A percentile compares a stretch with the other conserved stretches of the same genome.
Conservation (phyloP, 2,329 filamentous ascomycete genomes). For the Myrmaecium sp. region DNA sequence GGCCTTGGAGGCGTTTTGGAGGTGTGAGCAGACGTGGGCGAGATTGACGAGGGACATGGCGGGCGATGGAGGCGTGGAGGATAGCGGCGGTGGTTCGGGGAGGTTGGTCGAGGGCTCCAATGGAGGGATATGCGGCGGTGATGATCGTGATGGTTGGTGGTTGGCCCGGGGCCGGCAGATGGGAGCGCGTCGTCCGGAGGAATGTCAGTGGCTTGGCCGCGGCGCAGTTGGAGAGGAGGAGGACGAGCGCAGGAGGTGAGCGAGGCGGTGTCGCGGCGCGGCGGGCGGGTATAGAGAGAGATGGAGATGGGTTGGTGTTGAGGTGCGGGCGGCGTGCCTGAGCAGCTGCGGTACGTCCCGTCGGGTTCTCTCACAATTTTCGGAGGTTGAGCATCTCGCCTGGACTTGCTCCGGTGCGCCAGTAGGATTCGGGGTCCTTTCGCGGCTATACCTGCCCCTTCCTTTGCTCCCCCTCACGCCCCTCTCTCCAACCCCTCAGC, state of each 20-base stretch:
- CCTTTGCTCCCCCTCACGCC: too few species aligned
- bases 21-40: slow-evolving; percentile 69
- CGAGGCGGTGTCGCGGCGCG: too few species aligned
- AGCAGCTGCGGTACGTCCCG: too few species aligned
- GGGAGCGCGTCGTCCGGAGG: slow-evolving; percentile 4
- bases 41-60: slow-evolving; percentile 59
- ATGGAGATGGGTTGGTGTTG: neutral
- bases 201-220: slow-evolving; percentile 10
- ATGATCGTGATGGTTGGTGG: slow-evolving; percentile 4
- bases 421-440: too few species aligned
- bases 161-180: slow-evolving; percentile 6
- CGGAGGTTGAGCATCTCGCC: too few species aligned
- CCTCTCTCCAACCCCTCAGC: too few species aligned
- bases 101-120: neutral
- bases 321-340: slow-evolving; percentile 1
- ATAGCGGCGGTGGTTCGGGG: slow-evolving; percentile 1
- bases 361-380: too few species aligned
- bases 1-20: slow-evolving; percentile 78
- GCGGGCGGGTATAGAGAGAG: too few species aligned
- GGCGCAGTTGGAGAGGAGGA: slow-evolving; percentile 1
- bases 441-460: too few species aligned
- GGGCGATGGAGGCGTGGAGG: slow-evolving; percentile 6
- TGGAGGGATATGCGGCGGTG: slow-evolving; percentile 1
- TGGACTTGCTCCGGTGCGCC: too few species aligned
- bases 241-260: slow-evolving; percentile 2